Evolutionary conservation across 306 rosid genomes (phyloP), one percentile per base, ranked within the genome.

Genomic region (Pachyrhizus erosus): DNA sequence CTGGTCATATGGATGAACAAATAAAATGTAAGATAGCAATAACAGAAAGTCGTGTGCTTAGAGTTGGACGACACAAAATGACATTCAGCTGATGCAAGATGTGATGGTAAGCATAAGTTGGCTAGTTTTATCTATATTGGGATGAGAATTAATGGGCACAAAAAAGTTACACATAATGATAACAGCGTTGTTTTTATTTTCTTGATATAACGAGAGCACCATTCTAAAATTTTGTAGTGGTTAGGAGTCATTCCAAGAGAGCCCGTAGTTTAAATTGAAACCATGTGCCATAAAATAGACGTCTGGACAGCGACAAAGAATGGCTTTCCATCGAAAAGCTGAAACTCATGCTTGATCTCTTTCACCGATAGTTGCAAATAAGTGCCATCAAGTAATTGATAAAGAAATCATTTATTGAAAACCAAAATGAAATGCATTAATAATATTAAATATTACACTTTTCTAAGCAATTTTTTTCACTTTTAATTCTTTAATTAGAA

Each of bases 201-300:
- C 48, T 18, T 29, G 1, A 20, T 13, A 49, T 51, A 14, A 57
- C 7, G 67, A 33, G 42, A 14, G 40, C n/a, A 66, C 15, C 8
- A 34, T 52, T 80, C 15, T 49, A 11, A 57, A 42, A 23, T 43
- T 31, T 2, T 46, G 52, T 21, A 33, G 40, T 49, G 15, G 75
- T 52, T 78, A 26, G 24, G 70, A 2, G 49, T 57, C 72, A 80
- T 43, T 80, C 72, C 78, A n/a, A 57, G 37, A 42, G 42, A 70
- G 46, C 48, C 61, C 82, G 2, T 54, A 1, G 77, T 80, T 69
- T 55, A 37, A 48, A 42, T 15, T 29, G 26, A 80, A 80, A n/a
- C 72, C 72, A 3, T 80, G 73, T 43, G 78, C 84, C 61, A 43
- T 20, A 45, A 11, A 12, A 6, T 11, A 20, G 27, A 21, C 20